Evolutionary conservation across 768 basidiomycete genomes (phyloP).

Genomic region (Russula sp.): DNA sequence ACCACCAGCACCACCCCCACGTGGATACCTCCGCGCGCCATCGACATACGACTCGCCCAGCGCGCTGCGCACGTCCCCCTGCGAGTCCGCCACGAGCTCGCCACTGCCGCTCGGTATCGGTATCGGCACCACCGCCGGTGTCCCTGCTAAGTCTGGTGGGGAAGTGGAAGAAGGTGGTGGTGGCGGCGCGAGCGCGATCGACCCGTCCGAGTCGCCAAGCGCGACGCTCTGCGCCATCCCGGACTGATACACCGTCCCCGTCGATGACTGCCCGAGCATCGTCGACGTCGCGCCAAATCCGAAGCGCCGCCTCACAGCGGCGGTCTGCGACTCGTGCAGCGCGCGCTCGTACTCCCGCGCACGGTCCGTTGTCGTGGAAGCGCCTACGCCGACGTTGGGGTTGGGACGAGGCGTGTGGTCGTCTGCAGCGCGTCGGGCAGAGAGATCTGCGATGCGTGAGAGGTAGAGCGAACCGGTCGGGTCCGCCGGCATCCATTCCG

Average conservation of each 20-base stretch:
- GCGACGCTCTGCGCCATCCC: slow-evolving; percentile 61
- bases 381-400: background rate
- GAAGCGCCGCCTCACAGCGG: slow-evolving; percentile 38
- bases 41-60: slow-evolving; percentile 76
- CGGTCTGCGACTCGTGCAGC: slow-evolving; percentile 58
- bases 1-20: slow-evolving; percentile 23
- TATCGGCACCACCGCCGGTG: background rate
- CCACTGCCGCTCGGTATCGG: slow-evolving; percentile 17
- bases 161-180: too few relatives aligned
- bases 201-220: slow-evolving; percentile 70
- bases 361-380: slow-evolving; percentile 32
- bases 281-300: slow-evolving; percentile 35
- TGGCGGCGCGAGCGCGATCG: slow-evolving; percentile 27
- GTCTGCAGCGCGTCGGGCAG: slow-evolving; percentile 9
- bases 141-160: too few relatives aligned
- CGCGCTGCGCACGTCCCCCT: slow-evolving; percentile 53
- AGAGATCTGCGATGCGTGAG: slow-evolving; percentile 56
- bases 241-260: slow-evolving; percentile 35
- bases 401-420: slow-evolving; percentile 10
- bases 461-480: slow-evolving; percentile 88
- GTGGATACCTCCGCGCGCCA: slow-evolving; percentile 40
- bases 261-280: slow-evolving; percentile 32
- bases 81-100: slow-evolving; percentile 29
- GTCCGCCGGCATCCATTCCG: slow-evolving; percentile 91
- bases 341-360: slow-evolving; percentile 74